Conservation (phyloP, 352 stramenopile genomes). For the Phytopythium chamaehyphon region DNA sequence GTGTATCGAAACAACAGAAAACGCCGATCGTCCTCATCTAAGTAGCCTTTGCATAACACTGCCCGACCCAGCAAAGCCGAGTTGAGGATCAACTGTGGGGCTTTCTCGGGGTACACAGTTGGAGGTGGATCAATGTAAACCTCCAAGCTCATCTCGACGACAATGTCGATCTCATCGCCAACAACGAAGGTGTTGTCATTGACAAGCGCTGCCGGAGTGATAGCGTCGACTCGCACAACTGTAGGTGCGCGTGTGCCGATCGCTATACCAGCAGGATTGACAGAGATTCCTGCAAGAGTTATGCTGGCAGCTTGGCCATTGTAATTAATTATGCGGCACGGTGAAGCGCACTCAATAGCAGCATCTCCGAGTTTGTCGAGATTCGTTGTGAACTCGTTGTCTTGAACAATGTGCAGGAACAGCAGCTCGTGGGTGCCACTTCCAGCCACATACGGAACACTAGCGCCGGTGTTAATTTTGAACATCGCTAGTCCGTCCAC, state of each 20-base stretch:
- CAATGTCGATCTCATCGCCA: slow-evolving; percentile 73
- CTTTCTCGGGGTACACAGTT: slow-evolving; percentile 67
- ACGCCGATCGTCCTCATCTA: slow-evolving; percentile 36
- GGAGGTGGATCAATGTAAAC: slow-evolving; percentile 79
- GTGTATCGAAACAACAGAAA: slow-evolving; percentile 72
- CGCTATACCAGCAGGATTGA: slow-evolving; percentile 45
- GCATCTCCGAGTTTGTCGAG: slow-evolving; percentile 61
- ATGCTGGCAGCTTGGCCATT: slow-evolving; percentile 38
- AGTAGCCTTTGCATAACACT: slow-evolving; percentile 62
- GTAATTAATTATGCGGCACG: slow-evolving; percentile 68
- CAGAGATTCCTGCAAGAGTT: slow-evolving; percentile 33
- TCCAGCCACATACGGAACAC: slow-evolving; percentile 57
- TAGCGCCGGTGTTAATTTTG: slow-evolving; percentile 53
- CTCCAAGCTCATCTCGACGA: slow-evolving; percentile 67
- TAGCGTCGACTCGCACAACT: slow-evolving; percentile 57
- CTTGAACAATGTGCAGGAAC: slow-evolving; percentile 71
- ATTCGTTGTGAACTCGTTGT: slow-evolving; percentile 29
- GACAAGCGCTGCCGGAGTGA: slow-evolving; percentile 42
- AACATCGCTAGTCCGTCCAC: slow-evolving; percentile 43
- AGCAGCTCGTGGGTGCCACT: slow-evolving; percentile 39
- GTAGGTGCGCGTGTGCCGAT: slow-evolving; percentile 56
- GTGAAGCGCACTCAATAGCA: slow-evolving; percentile 38
- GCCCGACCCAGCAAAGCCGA: slow-evolving; percentile 34
- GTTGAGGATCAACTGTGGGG: slow-evolving; percentile 62
- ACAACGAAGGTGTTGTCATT: slow-evolving; percentile 73